These are phyloP conservation scores for Ophiostoma tasmaniense DNA, from an alignment of 2,329 filamentous ascomycete genomes.

Conservation along the genomic window DNA sequence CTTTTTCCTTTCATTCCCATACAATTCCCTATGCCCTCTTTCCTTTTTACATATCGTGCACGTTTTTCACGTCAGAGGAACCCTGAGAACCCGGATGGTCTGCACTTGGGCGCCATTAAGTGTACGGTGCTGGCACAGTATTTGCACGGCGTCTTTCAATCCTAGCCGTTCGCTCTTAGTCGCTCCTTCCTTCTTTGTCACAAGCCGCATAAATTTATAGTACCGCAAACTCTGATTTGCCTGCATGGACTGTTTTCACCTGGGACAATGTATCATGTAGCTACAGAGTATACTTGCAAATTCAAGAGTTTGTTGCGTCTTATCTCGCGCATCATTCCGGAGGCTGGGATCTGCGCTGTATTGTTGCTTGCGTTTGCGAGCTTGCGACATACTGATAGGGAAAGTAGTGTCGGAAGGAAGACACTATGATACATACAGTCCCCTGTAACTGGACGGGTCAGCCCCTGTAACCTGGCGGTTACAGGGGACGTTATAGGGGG, in stretches of 20 bases:
- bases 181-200: slow-evolving; percentile 6
- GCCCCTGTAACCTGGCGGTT: too few species aligned
- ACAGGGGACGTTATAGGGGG: too few species aligned
- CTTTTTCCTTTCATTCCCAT: slow-evolving; percentile 5
- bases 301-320: not conserved
- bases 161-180: not conserved
- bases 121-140: not conserved
- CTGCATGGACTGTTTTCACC: not conserved
- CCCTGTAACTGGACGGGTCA: too few species aligned
- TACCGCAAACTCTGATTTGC: not conserved
- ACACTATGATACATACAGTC: too few species aligned
- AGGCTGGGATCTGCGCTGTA: not conserved
- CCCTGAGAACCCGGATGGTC: slow-evolving; percentile 14
- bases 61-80: slow-evolving; percentile 1
- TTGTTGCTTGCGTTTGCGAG: not conserved
- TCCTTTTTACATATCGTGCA: slow-evolving; percentile 9
- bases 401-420: too few species aligned
- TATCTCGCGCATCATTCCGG: not conserved
- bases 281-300: not conserved
- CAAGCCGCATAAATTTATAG: not conserved
- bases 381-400: not conserved
- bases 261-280: not conserved
- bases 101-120: not conserved
- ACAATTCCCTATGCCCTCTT: not conserved
- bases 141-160: not conserved